phyloP scores from a whole-genome alignment of 257 asterid genomes.

The Jasminum sambac region DNA sequence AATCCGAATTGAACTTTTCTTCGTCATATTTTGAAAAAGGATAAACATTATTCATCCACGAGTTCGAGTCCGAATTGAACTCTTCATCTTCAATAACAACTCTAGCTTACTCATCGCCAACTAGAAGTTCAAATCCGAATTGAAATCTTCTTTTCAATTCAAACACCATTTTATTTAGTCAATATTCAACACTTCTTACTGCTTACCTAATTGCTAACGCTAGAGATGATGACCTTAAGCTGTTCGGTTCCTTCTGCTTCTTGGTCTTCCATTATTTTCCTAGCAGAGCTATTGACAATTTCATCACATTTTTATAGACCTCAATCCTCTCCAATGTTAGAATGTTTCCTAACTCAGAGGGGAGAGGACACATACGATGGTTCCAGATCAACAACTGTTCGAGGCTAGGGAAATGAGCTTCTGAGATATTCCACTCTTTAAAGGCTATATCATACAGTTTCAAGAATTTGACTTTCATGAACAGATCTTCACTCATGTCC shows the following conservation, averaged over 20 bases:
- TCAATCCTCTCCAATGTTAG: conserved; percentile 19
- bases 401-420: conserved; percentile 23
- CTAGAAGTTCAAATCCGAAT: no score
- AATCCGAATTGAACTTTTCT: no score
- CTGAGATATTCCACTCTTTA: conserved; percentile 11
- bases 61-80: no score
- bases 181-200: no score
- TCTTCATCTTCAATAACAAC: no score
- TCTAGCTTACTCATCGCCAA: no score
- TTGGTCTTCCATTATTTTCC: conserved; percentile 13
- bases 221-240: not conserved
- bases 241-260: conserved; percentile 8
- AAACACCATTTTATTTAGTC: no score
- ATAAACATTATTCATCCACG: no score
- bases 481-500: conserved; percentile 16
- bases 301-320: not conserved
- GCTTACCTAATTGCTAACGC: no score
- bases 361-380: conserved; percentile 3
- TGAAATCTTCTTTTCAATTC: no score
- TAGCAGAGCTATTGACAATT: conserved; percentile 10
- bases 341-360: conserved; percentile 13
- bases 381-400: conserved; percentile 13
- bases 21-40: no score
- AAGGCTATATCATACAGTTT: not conserved
- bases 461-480: conserved; percentile 13